These are phyloP conservation scores for Solanum bulbocastanum DNA, from an alignment of 257 asterid genomes.

Conservation along the genomic window DNA sequence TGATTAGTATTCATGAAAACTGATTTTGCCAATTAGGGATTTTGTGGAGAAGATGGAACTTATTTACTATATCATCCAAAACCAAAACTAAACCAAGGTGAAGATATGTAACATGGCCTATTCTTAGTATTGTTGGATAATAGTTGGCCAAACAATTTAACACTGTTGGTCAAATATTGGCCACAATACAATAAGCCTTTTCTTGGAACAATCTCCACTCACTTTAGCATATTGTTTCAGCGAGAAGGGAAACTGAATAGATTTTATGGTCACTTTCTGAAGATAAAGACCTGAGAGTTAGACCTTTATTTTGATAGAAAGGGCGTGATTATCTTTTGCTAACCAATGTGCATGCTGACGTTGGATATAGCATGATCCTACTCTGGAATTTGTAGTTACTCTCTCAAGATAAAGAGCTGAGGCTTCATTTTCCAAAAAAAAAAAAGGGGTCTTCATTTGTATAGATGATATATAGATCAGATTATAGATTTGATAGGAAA, in stretches of 20 bases:
- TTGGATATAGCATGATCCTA: neutral
- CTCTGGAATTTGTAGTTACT: neutral
- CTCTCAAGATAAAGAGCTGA: neutral
- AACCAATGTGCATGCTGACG: neutral
- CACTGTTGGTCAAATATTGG: neutral
- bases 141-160: neutral
- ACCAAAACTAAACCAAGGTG: neutral
- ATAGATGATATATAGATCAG: neutral
- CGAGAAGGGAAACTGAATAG: neutral
- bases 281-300: neutral
- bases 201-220: neutral
- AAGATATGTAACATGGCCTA: neutral
- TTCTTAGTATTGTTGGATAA: neutral
- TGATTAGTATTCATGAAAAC: neutral
- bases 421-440: neutral
- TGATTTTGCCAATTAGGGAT: neutral
- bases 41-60: neutral
- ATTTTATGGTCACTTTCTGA: neutral
- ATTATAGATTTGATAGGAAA: neutral
- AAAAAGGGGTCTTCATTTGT: neutral
- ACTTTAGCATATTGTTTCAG: neutral
- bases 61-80: neutral
- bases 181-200: neutral
- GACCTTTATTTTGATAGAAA: neutral
- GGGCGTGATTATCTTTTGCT: neutral